Evolutionary conservation across 2,329 filamentous ascomycete species (phyloP).

Genomic region (Pseudopyrenochaeta lycopersici): DNA sequence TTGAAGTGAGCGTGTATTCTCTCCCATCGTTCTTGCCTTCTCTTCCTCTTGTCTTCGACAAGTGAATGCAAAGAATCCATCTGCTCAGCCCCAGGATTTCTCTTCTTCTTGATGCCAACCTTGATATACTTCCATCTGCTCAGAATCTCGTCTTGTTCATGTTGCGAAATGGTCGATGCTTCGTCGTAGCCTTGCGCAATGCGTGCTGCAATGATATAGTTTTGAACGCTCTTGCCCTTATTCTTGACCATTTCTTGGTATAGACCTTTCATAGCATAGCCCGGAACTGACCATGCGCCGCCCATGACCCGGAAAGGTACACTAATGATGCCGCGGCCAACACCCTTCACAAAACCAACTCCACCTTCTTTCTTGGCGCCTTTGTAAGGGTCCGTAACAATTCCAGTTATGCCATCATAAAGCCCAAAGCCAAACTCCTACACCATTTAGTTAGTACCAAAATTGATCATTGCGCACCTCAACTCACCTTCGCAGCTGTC

Average conservation of each 20-base stretch:
- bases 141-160: constrained; percentile 72
- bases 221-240: constrained; percentile 75
- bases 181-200: constrained; percentile 79
- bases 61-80: constrained; percentile 62
- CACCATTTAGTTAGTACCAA: constrained; percentile 11
- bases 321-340: constrained; percentile 85
- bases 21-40: constrained; percentile 46
- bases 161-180: constrained; percentile 60
- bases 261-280: constrained; percentile 83
- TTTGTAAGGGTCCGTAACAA: constrained; percentile 79
- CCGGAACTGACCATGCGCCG: constrained; percentile 71
- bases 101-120: constrained; percentile 66
- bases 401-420: constrained; percentile 81
- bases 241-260: constrained; percentile 78
- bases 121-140: constrained; percentile 70
- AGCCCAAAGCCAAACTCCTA: constrained; percentile 78
- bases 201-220: constrained; percentile 81
- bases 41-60: constrained; percentile 46
- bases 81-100: constrained; percentile 56
- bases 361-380: constrained; percentile 72
- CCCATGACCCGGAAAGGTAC: constrained; percentile 83
- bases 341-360: constrained; percentile 77
- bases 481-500: constrained; percentile 72
- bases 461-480: too few relatives aligned
- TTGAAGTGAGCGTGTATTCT: constrained; percentile 32